Evolutionary conservation across 148 eudicot species (phyloP).

Genomic region (Polygonum maritimum): DNA sequence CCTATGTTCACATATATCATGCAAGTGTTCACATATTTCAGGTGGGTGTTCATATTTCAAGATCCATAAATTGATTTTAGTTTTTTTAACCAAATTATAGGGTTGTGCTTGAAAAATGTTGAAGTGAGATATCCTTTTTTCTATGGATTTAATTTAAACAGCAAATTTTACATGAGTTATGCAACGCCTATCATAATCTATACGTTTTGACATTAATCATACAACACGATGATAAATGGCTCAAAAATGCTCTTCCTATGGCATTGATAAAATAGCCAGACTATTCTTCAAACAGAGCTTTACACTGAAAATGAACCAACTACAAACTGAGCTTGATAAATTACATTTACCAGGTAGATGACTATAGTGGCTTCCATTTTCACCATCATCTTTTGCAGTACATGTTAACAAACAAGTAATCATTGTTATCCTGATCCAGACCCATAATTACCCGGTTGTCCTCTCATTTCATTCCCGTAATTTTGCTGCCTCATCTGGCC

Average conservation of each 20-base stretch:
- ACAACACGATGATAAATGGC: background rate
- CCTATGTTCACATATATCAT: too few relatives aligned
- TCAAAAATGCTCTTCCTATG: background rate
- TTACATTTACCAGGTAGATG: background rate
- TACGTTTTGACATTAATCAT: background rate
- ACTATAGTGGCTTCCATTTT: background rate
- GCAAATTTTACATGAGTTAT: background rate
- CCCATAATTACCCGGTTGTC: background rate
- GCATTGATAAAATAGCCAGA: background rate
- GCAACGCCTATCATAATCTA: background rate
- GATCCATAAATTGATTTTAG: too few relatives aligned
- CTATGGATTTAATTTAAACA: background rate
- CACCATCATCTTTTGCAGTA: background rate
- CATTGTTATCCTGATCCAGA: background rate
- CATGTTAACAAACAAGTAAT: background rate
- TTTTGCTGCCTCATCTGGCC: background rate
- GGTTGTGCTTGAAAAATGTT: background rate
- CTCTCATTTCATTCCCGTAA: background rate
- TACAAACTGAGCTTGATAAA: background rate
- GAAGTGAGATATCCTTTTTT: background rate
- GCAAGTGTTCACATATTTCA: too few relatives aligned
- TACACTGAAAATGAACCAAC: background rate
- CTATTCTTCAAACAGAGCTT: background rate
- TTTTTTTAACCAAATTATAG: too few relatives aligned
- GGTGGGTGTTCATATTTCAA: too few relatives aligned